Evolutionary conservation across 805 yeast genomes (phyloP), one percentile per base, ranked within the genome.

Genomic region (Tetrapisispora pingtungensis): DNA sequence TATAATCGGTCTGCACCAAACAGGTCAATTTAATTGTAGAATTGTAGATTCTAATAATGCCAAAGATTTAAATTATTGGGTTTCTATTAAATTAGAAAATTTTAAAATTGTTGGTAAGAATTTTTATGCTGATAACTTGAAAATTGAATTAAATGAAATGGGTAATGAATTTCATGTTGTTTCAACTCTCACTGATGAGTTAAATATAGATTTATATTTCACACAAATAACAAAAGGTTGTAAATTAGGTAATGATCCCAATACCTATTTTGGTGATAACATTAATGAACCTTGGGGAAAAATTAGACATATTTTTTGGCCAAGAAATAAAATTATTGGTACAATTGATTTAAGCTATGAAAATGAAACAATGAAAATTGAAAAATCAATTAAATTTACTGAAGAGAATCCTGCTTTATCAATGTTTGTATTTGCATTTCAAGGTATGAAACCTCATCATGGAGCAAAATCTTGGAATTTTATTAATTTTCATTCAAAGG

Each of bases 381-480:
- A 48, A 46, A 45, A 48, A 17, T 49, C 45, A 7, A 49, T 61
- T n/a, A 47, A 46, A 1, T 61, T 62, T 36, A 41, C 52, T 6
- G 52, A 57, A 22, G 51, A 55, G 7, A 49, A 52, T 10, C 59
- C 62, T 20, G 68, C 67, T 24, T 54, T 48, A 15, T 73, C 87
- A 41, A 84, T 93, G 95, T 89, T 80, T 60, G 96, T 90, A 43
- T 81, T 85, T 90, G 98, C 98, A 7, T 69, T 87, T 54, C 98
- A 93, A 70, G 97, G 97, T 49, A 89, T 93, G 97, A 93, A 93
- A 66, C 98, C 98, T 8, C 97, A 93, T 66, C 98, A 93, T 67
- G 96, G 97, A 31, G 98, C 98, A 45, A 86, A 95, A 49, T 68
- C 87, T 19, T 93, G 98, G 98, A 93, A 90, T 67, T 93, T 93